phyloP scores from a whole-genome alignment of 345 rosid genomes.

The Salix purpurea region DNA sequence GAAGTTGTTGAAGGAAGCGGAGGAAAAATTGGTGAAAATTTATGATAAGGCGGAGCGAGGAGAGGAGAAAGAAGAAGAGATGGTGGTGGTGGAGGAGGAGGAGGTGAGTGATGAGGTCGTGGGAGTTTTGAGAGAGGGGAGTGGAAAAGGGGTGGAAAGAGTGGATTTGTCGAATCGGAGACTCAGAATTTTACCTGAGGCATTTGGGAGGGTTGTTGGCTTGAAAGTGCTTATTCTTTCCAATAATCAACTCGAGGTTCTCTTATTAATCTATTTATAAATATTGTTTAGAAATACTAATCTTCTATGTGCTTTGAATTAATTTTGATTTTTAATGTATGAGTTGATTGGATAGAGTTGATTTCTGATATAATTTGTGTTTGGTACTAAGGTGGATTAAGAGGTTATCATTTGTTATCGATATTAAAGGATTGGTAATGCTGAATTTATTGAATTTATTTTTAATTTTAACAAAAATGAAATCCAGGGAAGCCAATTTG shows the following conservation, averaged over 20 bases:
- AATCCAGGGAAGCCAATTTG: not conserved
- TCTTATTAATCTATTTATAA: not conserved
- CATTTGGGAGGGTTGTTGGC: constrained; percentile 64
- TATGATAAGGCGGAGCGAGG: constrained; percentile 52
- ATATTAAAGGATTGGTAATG: not conserved
- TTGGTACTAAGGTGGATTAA: not conserved
- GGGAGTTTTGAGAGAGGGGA: constrained; percentile 50
- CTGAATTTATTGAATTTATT: not conserved
- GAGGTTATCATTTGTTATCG: not conserved
- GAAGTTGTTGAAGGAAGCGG: constrained; percentile 77
- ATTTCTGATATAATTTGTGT: not conserved
- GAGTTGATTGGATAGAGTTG: not conserved
- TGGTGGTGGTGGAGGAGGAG: constrained; percentile 22
- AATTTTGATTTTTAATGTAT: not conserved
- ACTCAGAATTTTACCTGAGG: constrained; percentile 69
- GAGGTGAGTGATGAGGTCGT: constrained; percentile 55
- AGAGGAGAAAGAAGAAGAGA: constrained; percentile 16
- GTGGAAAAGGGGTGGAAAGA: constrained; percentile 50
- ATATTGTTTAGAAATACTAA: not conserved
- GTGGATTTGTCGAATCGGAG: constrained; percentile 62
- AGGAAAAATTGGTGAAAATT: constrained; percentile 60
- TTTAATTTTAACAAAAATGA: not conserved
- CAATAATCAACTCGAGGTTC: constrained; percentile 70
- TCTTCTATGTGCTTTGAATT: not conserved
- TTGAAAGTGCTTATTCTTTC: constrained; percentile 61